phyloP scores from a whole-genome alignment of 768 basidiomycete species.

The Kwoniella dejecticola region DNA sequence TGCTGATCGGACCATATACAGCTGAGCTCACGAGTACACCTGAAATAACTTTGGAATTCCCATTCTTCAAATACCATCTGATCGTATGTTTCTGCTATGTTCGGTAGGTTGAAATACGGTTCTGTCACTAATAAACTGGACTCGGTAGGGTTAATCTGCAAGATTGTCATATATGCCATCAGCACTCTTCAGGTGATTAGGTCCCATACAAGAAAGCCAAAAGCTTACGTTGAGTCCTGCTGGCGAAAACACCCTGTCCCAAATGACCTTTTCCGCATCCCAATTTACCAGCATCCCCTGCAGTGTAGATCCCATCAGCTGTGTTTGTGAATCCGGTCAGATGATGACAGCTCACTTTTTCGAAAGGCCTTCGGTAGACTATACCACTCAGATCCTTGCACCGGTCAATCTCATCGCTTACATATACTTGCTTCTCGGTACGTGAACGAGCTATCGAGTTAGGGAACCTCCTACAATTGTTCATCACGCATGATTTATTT shows the following conservation, averaged over 20 bases:
- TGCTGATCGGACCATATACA: neutral
- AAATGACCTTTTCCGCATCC: constrained; percentile 91
- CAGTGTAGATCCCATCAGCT: neutral
- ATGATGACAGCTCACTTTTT: constrained; percentile 69
- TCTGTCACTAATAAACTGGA: constrained; percentile 85
- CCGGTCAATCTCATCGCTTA: constrained; percentile 76
- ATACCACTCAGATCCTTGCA: constrained; percentile 81
- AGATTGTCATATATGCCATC: neutral
- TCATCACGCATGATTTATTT: too few species aligned
- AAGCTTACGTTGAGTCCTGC: constrained; percentile 65
- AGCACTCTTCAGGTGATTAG: too few species aligned
- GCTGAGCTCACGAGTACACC: constrained; percentile 71
- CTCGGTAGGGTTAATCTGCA: constrained; percentile 70
- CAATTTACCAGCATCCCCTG: constrained; percentile 92
- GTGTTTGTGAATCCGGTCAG: too few species aligned
- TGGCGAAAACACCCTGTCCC: constrained; percentile 84
- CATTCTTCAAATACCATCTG: constrained; percentile 97
- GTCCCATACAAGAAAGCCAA: neutral
- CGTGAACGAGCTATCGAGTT: constrained; percentile 86
- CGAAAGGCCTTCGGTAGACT: constrained; percentile 80
- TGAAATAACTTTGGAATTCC: constrained; percentile 79
- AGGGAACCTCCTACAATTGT: constrained; percentile 68
- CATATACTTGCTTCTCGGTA: constrained; percentile 76
- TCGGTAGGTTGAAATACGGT: constrained; percentile 90
- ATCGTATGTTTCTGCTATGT: constrained; percentile 88